These are phyloP conservation scores for Pseudogymnoascus sp. DNA, from an alignment of 2,329 filamentous ascomycete species.

Conservation along the genomic window DNA sequence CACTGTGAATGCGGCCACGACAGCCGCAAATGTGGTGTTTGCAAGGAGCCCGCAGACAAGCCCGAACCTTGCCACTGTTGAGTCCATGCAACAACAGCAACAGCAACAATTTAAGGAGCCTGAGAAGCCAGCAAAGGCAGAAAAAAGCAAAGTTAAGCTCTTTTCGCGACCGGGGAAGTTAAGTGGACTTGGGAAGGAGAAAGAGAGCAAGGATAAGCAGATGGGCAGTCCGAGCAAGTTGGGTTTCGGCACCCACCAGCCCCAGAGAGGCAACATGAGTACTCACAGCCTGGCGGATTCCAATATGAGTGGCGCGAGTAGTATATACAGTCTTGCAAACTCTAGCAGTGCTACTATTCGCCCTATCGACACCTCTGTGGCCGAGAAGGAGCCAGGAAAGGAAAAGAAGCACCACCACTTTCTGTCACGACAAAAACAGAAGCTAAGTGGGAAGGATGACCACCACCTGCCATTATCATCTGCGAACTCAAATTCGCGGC, in stretches of 20 bases:
- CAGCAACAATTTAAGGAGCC: conserved; percentile 26
- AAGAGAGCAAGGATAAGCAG: conserved; percentile 58
- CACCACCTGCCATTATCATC: conserved; percentile 67
- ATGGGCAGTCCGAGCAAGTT: conserved; percentile 69
- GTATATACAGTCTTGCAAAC: conserved; percentile 69
- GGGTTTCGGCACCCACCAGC: conserved; percentile 35
- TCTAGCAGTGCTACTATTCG: conserved; percentile 71
- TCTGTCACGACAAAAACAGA: conserved; percentile 71
- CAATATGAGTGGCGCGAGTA: conserved; percentile 44
- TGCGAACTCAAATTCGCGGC: conserved; percentile 68
- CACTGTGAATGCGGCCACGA: conserved; percentile 59
- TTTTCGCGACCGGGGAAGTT: conserved; percentile 75
- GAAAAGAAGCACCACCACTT: conserved; percentile 78
- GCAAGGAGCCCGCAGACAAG: conserved; percentile 46
- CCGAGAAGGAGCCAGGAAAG: conserved; percentile 49
- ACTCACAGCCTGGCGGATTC: conserved; percentile 63
- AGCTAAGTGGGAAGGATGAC: conserved; percentile 66
- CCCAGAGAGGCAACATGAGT: conserved; percentile 60
- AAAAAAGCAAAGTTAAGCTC: conserved; percentile 75
- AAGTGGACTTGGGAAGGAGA: conserved; percentile 53
- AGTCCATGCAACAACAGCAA: conserved; percentile 1
- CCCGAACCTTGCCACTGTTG: conserved; percentile 13
- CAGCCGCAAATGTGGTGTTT: conserved; percentile 68
- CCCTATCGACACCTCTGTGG: conserved; percentile 42
- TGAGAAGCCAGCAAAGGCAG: conserved; percentile 56